Percentiles rank a stretch among this genome's conserved stretches.
phyloP scores from a whole-genome alignment of 768 basidiomycete genomes.

The Trametes cinnabarina region DNA sequence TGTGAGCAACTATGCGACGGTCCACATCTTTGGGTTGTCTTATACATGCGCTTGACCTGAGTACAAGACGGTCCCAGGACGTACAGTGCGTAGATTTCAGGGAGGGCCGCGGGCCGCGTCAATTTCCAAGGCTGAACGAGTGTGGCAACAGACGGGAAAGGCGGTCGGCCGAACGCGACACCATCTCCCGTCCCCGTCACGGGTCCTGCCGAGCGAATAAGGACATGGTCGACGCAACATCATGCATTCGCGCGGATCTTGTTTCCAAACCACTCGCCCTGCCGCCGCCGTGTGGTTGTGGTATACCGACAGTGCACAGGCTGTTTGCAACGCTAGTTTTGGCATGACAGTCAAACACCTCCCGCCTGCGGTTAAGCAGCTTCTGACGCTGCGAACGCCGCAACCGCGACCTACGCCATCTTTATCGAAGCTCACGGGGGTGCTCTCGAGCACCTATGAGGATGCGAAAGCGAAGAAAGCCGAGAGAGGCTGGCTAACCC shows the following conservation, averaged over 20 bases:
- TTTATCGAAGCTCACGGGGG: constrained; percentile 45
- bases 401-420: constrained; percentile 58
- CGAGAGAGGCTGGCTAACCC: constrained; percentile 78
- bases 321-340: not conserved
- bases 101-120: not conserved
- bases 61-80: too few relatives aligned
- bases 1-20: too few relatives aligned
- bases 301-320: not conserved
- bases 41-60: too few relatives aligned
- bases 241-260: not conserved
- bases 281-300: not conserved
- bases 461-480: constrained; percentile 65
- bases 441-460: constrained; percentile 60
- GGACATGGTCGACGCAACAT: not conserved
- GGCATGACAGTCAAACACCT: constrained; percentile 43
- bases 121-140: not conserved
- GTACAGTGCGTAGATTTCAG: too few relatives aligned
- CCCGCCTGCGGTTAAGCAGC: constrained; percentile 67
- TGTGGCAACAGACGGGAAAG: not conserved
- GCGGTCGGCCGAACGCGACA: constrained; percentile 6
- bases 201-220: not conserved
- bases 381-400: constrained; percentile 66
- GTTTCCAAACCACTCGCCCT: not conserved
- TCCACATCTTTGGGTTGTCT: too few relatives aligned
- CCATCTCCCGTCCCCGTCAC: constrained; percentile 3